Percentiles rank a stretch among this genome's conserved stretches.
These are phyloP conservation scores for Mycena metata DNA, from an alignment of 768 basidiomycete genomes.

Conservation along the genomic window DNA sequence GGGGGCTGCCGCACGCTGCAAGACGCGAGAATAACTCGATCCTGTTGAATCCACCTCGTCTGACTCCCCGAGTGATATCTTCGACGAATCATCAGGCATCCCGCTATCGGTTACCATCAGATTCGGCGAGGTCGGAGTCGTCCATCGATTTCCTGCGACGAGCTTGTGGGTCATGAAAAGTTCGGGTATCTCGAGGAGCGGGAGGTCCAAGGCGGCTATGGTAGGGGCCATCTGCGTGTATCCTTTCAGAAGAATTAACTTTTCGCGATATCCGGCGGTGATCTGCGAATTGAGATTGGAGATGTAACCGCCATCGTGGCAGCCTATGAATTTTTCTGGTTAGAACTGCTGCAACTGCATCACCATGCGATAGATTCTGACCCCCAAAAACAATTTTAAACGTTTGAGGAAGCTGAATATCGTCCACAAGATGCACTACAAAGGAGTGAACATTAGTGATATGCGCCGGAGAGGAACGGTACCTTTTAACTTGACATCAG, in stretches of 20 bases:
- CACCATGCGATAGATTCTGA: slow-evolving; percentile 33
- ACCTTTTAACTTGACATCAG: slow-evolving; percentile 85
- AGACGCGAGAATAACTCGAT: slow-evolving; percentile 61
- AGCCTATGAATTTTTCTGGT: slow-evolving; percentile 55
- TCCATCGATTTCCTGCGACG: slow-evolving; percentile 28
- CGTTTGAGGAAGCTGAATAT: slow-evolving; percentile 73
- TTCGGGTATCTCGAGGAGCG: slow-evolving; percentile 65
- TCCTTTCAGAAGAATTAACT: slow-evolving; percentile 74
- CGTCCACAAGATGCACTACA: slow-evolving; percentile 69
- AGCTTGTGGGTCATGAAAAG: slow-evolving; percentile 75
- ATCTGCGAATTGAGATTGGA: slow-evolving; percentile 72
- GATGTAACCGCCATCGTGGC: slow-evolving; percentile 82
- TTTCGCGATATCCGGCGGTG: slow-evolving; percentile 73
- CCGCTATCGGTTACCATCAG: slow-evolving; percentile 30
- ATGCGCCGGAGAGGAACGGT: slow-evolving; percentile 32
- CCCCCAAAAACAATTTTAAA: slow-evolving; percentile 79
- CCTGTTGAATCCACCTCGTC: slow-evolving; percentile 44
- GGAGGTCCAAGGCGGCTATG: slow-evolving; percentile 69
- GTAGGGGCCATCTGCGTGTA: slow-evolving; percentile 73
- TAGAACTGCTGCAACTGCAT: slow-evolving; percentile 15
- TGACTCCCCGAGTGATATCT: slow-evolving; percentile 16
- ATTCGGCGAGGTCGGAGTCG: slow-evolving; percentile 34
- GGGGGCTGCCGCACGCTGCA: slow-evolving; percentile 48
- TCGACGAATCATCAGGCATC: slow-evolving; percentile 17
- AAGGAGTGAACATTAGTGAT: slow-evolving; percentile 4